phyloP scores from a whole-genome alignment of 2,329 filamentous ascomycete species.

The Sporothrix curviconia region DNA sequence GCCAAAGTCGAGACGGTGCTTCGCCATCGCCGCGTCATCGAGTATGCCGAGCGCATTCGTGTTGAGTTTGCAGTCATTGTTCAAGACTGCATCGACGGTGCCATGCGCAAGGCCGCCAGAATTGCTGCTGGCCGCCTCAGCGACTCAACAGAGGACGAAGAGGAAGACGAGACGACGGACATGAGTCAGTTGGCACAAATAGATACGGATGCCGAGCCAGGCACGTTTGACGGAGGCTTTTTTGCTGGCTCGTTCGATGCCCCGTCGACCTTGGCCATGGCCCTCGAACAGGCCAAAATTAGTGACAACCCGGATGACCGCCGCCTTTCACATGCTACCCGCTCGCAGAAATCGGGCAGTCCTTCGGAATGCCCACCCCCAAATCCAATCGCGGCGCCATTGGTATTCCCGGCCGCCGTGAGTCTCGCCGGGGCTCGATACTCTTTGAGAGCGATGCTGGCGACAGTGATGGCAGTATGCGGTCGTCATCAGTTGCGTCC shows the following conservation, averaged over 20 bases:
- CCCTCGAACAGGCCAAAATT: constrained; percentile 41
- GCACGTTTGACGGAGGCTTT: constrained; percentile 46
- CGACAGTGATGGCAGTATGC: constrained; percentile 82
- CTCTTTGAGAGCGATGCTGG: constrained; percentile 76
- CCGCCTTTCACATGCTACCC: constrained; percentile 50
- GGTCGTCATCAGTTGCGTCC: constrained; percentile 72
- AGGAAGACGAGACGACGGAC: constrained; percentile 40
- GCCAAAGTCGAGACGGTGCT: constrained; percentile 90
- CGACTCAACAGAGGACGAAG: constrained; percentile 63
- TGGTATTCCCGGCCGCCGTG: constrained; percentile 51
- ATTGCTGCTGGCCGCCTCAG: constrained; percentile 81
- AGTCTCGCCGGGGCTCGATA: constrained; percentile 70
- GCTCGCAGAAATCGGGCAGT: constrained; percentile 81
- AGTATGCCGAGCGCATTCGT: constrained; percentile 92
- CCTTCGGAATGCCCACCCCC: constrained; percentile 88
- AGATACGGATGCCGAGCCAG: constrained; percentile 28
- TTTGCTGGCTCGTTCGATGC: constrained; percentile 54
- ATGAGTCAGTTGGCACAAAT: not conserved
- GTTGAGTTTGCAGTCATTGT: constrained; percentile 89
- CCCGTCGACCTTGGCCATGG: constrained; percentile 49
- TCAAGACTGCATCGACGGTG: constrained; percentile 90
- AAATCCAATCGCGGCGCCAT: constrained; percentile 65
- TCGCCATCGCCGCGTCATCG: constrained; percentile 84
- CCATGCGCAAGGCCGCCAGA: constrained; percentile 79
- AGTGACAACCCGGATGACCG: constrained; percentile 34